Percentiles rank a stretch among this genome's conserved stretches.
These are phyloP conservation scores for Eimeria necatrix DNA, from an alignment of 169 alveolate species.

Conservation along the genomic window DNA sequence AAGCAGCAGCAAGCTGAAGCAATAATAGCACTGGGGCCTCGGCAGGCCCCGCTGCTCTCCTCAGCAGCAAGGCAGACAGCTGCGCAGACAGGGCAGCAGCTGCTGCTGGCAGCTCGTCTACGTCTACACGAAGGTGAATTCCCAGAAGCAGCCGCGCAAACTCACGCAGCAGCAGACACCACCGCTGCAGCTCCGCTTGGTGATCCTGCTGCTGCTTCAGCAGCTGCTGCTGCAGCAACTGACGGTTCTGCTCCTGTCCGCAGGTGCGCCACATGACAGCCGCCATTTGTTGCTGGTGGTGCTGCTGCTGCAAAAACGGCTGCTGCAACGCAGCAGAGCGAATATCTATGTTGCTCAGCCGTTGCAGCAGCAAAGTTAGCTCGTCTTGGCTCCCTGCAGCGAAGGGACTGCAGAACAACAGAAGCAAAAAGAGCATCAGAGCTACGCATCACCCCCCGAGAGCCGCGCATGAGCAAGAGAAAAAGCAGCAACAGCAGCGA, in stretches of 20 bases:
- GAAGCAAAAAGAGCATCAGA: neutral
- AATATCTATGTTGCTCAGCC: neutral
- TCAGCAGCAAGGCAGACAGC: neutral
- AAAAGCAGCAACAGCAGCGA: neutral
- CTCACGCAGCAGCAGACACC: conserved; percentile 24
- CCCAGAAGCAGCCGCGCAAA: neutral
- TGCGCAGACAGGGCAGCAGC: neutral
- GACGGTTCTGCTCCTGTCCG: neutral
- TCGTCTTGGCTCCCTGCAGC: neutral
- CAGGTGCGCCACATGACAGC: neutral
- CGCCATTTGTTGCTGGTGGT: neutral
- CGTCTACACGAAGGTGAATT: neutral
- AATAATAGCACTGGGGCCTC: neutral
- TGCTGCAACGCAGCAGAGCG: neutral
- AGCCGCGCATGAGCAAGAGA: neutral
- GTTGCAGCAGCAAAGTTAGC: neutral
- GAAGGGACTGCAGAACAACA: conserved; percentile 17
- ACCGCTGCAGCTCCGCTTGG: neutral
- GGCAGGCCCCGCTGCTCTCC: neutral
- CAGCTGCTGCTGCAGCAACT: conserved; percentile 2
- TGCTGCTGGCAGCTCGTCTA: conserved; percentile 25
- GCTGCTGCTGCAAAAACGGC: neutral
- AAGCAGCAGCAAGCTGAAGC: conserved; percentile 9
- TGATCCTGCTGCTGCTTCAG: conserved; percentile 10
- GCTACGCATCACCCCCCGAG: neutral